phyloP scores from a whole-genome alignment of 2,329 filamentous ascomycete species.

The Hypoxylon sp. region DNA sequence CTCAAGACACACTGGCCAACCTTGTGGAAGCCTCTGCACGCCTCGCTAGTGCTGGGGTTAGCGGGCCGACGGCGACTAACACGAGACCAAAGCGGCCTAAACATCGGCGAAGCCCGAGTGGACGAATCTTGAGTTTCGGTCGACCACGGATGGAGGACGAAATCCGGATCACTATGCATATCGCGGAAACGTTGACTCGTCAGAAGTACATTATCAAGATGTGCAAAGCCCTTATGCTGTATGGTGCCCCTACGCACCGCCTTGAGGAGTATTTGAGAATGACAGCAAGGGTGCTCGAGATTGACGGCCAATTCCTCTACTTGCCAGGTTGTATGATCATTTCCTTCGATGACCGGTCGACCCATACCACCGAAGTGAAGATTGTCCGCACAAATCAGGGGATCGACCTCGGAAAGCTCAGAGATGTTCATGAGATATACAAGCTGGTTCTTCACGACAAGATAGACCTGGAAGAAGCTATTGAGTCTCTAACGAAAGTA shows the following conservation, averaged over 20 bases:
- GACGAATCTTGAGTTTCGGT: constrained; percentile 54
- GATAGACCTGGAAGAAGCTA: constrained; percentile 52
- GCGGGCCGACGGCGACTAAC: constrained; percentile 27
- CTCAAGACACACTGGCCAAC: constrained; percentile 62
- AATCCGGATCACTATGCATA: constrained; percentile 63
- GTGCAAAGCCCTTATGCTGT: constrained; percentile 88
- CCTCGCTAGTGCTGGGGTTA: constrained; percentile 55
- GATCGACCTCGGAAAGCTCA: constrained; percentile 79
- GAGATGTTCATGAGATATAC: constrained; percentile 82
- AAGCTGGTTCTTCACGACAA: constrained; percentile 85
- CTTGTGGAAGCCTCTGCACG: constrained; percentile 61
- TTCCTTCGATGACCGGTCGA: constrained; percentile 81
- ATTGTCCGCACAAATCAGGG: constrained; percentile 75
- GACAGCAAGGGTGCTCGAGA: constrained; percentile 88
- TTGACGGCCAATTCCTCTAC: constrained; percentile 90
- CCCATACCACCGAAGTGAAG: constrained; percentile 76
- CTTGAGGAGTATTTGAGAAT: constrained; percentile 93
- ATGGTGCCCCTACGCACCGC: constrained; percentile 90
- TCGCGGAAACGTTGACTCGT: constrained; percentile 78
- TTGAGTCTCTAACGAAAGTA: constrained; percentile 45
- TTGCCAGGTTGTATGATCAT: constrained; percentile 95
- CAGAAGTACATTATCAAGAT: constrained; percentile 88
- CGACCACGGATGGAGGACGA: constrained; percentile 60
- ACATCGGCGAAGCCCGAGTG: constrained; percentile 56
- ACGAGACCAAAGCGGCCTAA: constrained; percentile 53